A percentile compares a stretch with the other conserved stretches of the same genome.
phyloP scores from a whole-genome alignment of 768 basidiomycete species.

The Lactarius akahatsu region DNA sequence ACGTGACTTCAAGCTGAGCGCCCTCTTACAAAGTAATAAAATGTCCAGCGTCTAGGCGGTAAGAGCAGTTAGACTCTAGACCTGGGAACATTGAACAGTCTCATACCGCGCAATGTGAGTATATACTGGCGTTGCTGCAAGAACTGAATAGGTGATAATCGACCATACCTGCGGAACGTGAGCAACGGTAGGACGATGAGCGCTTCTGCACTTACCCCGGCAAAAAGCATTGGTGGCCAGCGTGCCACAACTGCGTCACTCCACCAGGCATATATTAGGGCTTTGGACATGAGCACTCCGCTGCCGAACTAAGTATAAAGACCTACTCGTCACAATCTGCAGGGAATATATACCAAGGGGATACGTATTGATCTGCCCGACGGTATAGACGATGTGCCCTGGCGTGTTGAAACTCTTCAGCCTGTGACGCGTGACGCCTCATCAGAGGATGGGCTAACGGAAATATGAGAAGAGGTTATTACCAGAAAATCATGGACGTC shows the following conservation, averaged over 20 bases:
- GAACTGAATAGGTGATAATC: constrained; percentile 36
- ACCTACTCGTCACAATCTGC: constrained; percentile 38
- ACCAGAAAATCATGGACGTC: constrained; percentile 43
- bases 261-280: constrained; percentile 40
- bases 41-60: constrained; percentile 36
- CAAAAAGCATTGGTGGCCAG: constrained; percentile 43
- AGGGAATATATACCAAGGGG: constrained; percentile 39
- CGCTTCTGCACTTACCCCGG: constrained; percentile 34
- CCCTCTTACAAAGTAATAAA: constrained; percentile 38
- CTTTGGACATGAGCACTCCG: constrained; percentile 26
- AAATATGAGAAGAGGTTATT: neutral
- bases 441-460: neutral
- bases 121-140: constrained; percentile 39
- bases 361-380: constrained; percentile 42
- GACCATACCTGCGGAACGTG: constrained; percentile 35
- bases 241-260: constrained; percentile 38
- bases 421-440: constrained; percentile 31
- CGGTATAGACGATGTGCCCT: constrained; percentile 35
- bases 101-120: constrained; percentile 35
- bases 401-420: constrained; percentile 40
- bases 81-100: no score
- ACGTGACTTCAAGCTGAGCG: neutral
- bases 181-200: neutral
- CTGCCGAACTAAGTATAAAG: neutral
- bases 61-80: neutral